phyloP scores from a whole-genome alignment of 345 rosid genomes.

The Brassica cretica region DNA sequence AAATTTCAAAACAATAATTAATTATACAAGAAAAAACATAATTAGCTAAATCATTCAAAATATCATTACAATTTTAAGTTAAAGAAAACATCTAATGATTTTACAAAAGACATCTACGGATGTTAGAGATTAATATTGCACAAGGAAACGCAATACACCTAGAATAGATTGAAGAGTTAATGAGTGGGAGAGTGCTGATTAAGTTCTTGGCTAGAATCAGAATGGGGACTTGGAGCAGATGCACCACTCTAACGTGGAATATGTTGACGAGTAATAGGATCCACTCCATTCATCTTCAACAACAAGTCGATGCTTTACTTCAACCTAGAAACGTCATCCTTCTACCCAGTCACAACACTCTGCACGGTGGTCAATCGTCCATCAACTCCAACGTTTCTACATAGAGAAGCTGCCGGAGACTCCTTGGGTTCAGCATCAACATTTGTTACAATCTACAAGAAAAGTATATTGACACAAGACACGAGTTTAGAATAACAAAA shows the following conservation, averaged over 20 bases:
- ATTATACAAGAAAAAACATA: neutral
- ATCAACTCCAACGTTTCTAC: neutral
- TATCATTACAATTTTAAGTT: neutral
- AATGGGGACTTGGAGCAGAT: neutral
- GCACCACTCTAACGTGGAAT: neutral
- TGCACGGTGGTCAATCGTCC: neutral
- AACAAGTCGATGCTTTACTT: neutral
- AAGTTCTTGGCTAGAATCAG: neutral
- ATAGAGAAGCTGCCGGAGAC: neutral
- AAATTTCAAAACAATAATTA: too few relatives aligned
- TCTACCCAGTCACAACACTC: neutral
- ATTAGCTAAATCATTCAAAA: neutral
- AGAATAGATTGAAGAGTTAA: neutral
- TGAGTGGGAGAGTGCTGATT: neutral
- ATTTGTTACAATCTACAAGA: neutral
- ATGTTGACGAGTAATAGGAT: too few relatives aligned
- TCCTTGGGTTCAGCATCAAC: neutral
- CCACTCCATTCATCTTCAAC: neutral
- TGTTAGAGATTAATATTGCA: neutral
- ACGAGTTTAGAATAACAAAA: neutral
- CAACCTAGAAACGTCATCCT: neutral
- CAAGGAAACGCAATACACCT: neutral
- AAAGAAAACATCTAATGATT: neutral
- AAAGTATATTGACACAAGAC: neutral
- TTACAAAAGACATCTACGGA: neutral